These are phyloP conservation scores for Bondarzewia mesenterica DNA, from an alignment of 1,284 basidiomycete species.

Conservation along the genomic window DNA sequence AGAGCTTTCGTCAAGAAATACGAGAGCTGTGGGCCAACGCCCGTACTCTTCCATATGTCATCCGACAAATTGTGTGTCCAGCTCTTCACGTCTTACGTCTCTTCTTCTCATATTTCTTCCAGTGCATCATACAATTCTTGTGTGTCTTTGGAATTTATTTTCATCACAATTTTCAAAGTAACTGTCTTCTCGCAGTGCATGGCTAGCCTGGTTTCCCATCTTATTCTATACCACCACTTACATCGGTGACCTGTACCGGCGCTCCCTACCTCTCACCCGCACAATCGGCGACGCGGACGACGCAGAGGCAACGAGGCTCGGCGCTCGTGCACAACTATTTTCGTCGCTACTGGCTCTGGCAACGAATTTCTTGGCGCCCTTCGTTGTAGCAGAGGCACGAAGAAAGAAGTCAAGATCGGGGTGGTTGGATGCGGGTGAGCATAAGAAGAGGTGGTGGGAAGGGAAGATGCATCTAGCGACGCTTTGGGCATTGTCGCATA, in stretches of 20 bases:
- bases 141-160: conserved; percentile 30
- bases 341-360: conserved; percentile 65
- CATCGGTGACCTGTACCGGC: conserved; percentile 79
- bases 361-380: conserved; percentile 67
- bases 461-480: conserved; percentile 53
- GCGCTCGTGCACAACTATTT: conserved; percentile 78
- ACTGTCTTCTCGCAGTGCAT: conserved; percentile 40
- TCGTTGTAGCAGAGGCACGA: conserved; percentile 40
- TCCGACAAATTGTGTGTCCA: conserved; percentile 72
- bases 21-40: conserved; percentile 65
- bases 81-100: conserved; percentile 4
- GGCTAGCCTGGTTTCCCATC: conserved; percentile 84
- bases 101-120: neutral
- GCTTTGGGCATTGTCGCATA: conserved; percentile 71
- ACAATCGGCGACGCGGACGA: conserved; percentile 38
- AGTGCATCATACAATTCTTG: conserved; percentile 87
- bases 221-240: conserved; percentile 86
- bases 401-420: neutral
- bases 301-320: conserved; percentile 70
- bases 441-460: conserved; percentile 17
- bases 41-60: conserved; percentile 61
- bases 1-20: conserved; percentile 43
- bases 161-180: conserved; percentile 6
- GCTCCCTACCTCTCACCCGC: conserved; percentile 28
- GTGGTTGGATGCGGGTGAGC: neutral